Base-by-base conservation (phyloP, 768 basidiomycete genomes). In the Boletellus ananiceps region DNA sequence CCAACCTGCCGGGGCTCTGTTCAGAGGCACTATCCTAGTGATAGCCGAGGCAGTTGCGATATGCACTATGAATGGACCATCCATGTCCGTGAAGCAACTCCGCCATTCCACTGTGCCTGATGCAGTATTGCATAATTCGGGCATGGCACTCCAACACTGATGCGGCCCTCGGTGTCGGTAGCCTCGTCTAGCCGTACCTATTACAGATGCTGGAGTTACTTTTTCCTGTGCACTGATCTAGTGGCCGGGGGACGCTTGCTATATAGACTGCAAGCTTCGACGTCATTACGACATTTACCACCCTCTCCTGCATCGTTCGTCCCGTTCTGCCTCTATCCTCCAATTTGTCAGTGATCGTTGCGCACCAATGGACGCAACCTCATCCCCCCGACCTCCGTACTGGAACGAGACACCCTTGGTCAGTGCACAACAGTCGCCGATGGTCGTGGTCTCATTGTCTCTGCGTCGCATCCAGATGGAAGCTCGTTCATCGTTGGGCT, bases 151-250 rank as follows among this genome's bases (percentile, higher is more conserved):
- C 37, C 47, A n/a, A 42, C 43, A 19, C 16, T 36, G 40, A 48
- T 42, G 23, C 23, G 29, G 29, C 16, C 31, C 36, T 21, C 27
- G 27, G 43, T 45, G 15, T 29, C 44, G 44, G 48, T 41, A 46
- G 33, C 15, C 34, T 25, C 14, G 7, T 36, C 32, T 19, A 19
- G 29, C 54, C 52, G 55, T 45, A 32, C 38, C 50, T 15, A 39
- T 44, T 36, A 23, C 5, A n/a, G 19, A 15, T 44, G 34, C 41
- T 35, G 16, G 14, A 14, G 49, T 18, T 12, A 1, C 9, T 44
- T 18, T 54, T 27, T 57, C 46, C 60, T 63, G 58, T 61, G 60
- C 41, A 15, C 21, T 46, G 54, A 57, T 51, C 48, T 40, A 51
- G 48, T 56, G 27, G 12, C 47, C 8, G 44, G 46, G 14, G 16